Percentiles rank a stretch among this genome's conserved stretches.
Conservation (phyloP, 257 asterid species). For the Lycium ferocissimum region DNA sequence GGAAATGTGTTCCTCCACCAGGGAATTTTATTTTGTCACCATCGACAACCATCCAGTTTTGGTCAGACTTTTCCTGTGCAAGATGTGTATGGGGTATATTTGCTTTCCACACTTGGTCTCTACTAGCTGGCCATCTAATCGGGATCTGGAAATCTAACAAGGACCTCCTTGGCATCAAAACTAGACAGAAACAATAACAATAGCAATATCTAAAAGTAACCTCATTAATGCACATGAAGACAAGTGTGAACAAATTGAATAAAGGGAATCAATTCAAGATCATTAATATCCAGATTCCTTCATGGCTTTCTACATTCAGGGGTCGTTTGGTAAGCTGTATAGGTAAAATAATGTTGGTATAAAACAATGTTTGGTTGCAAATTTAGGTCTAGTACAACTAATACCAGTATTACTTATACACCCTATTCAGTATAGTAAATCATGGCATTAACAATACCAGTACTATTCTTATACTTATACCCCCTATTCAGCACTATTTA, state of each 20-base stretch:
- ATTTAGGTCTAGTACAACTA: too few relatives aligned
- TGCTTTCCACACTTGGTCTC: slow-evolving; percentile 96
- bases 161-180: slow-evolving; percentile 59
- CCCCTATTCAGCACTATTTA: too few relatives aligned
- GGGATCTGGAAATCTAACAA: slow-evolving; percentile 91
- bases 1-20: slow-evolving; percentile 98
- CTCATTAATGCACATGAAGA: slow-evolving; percentile 15
- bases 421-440: too few relatives aligned
- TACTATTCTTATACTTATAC: too few relatives aligned
- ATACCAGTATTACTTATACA: too few relatives aligned
- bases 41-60: slow-evolving; percentile 94
- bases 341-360: too few relatives aligned
- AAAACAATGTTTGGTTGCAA: too few relatives aligned
- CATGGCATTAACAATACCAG: too few relatives aligned
- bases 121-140: slow-evolving; percentile 87
- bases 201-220: slow-evolving; percentile 20
- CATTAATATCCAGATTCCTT: neutral
- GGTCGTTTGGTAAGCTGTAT: too few relatives aligned
- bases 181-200: slow-evolving; percentile 42
- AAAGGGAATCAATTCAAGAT: neutral
- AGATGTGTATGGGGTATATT: slow-evolving; percentile 96
- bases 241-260: neutral
- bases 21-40: slow-evolving; percentile 92
- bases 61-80: slow-evolving; percentile 88
- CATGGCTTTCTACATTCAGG: neutral